Conservation (phyloP, 768 basidiomycete genomes). For the Rubroboletus pulcherrimus region DNA sequence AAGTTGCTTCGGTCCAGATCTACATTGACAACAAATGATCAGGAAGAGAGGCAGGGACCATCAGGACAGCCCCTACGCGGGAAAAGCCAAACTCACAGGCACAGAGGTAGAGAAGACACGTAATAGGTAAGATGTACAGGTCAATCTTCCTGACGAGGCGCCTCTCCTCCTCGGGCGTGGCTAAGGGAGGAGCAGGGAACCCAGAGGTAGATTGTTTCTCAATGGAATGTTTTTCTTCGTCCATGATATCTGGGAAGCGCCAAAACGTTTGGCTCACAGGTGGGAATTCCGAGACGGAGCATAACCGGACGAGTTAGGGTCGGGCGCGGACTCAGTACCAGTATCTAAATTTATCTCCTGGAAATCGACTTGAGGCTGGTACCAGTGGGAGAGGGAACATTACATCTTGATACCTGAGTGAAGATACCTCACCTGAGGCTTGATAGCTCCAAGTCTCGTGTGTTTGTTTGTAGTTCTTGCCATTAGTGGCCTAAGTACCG, state of each 20-base stretch:
- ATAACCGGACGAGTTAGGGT: neutral
- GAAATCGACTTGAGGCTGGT: neutral
- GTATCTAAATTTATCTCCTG: neutral
- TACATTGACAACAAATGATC: constrained; percentile 5
- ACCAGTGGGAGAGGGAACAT: neutral
- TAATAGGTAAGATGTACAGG: constrained; percentile 41
- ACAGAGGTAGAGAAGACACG: constrained; percentile 70
- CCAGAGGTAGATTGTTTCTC: neutral
- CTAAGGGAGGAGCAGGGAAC: constrained; percentile 8
- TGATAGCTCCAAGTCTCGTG: neutral
- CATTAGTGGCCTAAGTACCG: neutral
- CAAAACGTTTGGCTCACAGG: neutral
- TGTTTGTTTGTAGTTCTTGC: neutral
- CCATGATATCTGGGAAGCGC: constrained; percentile 7
- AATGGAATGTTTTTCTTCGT: constrained; percentile 15
- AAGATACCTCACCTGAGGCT: neutral
- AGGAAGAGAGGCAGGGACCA: neutral
- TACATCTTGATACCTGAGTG: too few relatives aligned
- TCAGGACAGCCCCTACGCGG: neutral
- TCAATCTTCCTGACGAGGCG: constrained; percentile 38
- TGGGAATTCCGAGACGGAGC: neutral
- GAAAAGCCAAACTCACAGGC: constrained; percentile 48
- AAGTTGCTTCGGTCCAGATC: constrained; percentile 72
- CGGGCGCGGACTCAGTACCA: neutral
- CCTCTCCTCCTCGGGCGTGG: constrained; percentile 33